These are phyloP conservation scores for rapeseed (Brassica napus) DNA, from an alignment of 345 rosid genomes.

Conservation along the genomic window Da-Ae NC_063446.1:11258001-11258500, in stretches of 20 bases:
- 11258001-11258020: constrained; percentile 31
- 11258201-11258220: constrained; percentile 49
- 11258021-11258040: constrained; percentile 90
- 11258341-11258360: constrained; percentile 67
- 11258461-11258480: background rate
- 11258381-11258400: constrained; percentile 90
- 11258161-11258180: background rate
- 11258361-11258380: constrained; percentile 89
- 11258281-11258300: constrained; percentile 65
- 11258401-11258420: constrained; percentile 4
- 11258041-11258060: constrained; percentile 70
- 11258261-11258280: constrained; percentile 83
- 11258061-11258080: constrained; percentile 74
- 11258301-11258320: constrained; percentile 58
- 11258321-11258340: constrained; percentile 89
- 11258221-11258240: constrained; percentile 78
- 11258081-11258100: constrained; percentile 77
- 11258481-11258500: background rate
- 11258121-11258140: constrained; percentile 52
- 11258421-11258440: too few species aligned
- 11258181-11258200: background rate
- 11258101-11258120: constrained; percentile 65
- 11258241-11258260: constrained; percentile 77
- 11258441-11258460: background rate
- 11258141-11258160: constrained; percentile 40